A percentile compares a stretch with the other conserved stretches of the same genome.
phyloP scores from a whole-genome alignment of 2,329 filamentous ascomycete species.

The Ophiostoma montium region DNA sequence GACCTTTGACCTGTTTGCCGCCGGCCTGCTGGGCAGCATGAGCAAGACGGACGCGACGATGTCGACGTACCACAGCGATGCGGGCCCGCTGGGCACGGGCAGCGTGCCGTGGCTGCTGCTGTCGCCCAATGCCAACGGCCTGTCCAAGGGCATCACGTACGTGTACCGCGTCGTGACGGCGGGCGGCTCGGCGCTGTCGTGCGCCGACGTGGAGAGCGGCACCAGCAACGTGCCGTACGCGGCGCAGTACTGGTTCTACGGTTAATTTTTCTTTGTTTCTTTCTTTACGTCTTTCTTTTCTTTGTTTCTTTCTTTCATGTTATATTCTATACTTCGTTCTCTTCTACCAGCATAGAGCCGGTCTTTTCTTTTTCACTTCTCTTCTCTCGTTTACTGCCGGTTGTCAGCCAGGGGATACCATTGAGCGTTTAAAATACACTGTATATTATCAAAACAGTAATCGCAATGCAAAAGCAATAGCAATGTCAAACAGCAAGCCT shows the following conservation, averaged over 20 bases:
- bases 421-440: no score
- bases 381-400: background rate
- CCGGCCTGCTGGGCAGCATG: conserved; percentile 27
- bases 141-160: conserved; percentile 21
- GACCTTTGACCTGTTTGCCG: conserved; percentile 40
- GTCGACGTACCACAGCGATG: conserved; percentile 36
- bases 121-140: conserved; percentile 16
- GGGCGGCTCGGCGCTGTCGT: conserved; percentile 33
- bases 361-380: background rate
- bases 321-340: background rate
- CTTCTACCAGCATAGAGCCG: background rate
- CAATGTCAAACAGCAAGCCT: no score
- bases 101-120: conserved; percentile 43
- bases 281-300: background rate
- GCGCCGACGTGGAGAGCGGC: conserved; percentile 24
- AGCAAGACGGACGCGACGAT: conserved; percentile 34
- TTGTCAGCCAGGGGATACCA: background rate
- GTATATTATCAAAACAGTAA: no score
- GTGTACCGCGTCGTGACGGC: conserved; percentile 44
- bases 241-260: conserved; percentile 46
- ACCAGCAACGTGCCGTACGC: conserved; percentile 39
- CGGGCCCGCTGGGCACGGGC: conserved; percentile 32
- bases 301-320: background rate
- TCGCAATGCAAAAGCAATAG: no score
- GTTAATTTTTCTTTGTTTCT: conserved; percentile 12